Conservation (phyloP, 768 basidiomycete genomes). For the Phlegmacium glaucopus region DNA sequence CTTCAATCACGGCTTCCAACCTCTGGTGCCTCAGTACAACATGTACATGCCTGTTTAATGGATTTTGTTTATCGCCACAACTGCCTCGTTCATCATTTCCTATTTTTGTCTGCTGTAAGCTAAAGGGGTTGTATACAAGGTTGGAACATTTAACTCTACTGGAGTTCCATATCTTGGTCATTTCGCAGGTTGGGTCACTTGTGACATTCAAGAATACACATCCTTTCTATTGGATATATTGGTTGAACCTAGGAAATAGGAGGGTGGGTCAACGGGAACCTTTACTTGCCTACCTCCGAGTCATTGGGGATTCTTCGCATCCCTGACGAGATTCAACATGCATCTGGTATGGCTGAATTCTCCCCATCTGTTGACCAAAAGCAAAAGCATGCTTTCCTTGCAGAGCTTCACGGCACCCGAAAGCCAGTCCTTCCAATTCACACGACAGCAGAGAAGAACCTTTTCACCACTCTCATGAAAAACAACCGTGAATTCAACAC, state of each 20-base stretch:
- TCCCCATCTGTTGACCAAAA: not conserved
- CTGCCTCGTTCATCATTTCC: slow-evolving; percentile 15
- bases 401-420: slow-evolving; percentile 20
- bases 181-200: slow-evolving; percentile 20
- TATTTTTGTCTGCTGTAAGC: not conserved
- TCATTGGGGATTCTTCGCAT: slow-evolving; percentile 10
- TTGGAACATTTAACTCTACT: slow-evolving; percentile 22
- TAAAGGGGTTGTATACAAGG: slow-evolving; percentile 9
- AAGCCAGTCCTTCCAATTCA: slow-evolving; percentile 23
- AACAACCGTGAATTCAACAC: slow-evolving; percentile 6
- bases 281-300: slow-evolving; percentile 15
- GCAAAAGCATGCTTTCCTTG: slow-evolving; percentile 15
- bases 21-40: slow-evolving; percentile 20
- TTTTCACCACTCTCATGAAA: slow-evolving; percentile 22
- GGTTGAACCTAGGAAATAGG: not conserved
- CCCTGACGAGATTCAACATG: not conserved
- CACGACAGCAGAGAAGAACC: slow-evolving; percentile 13
- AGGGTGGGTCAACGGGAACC: slow-evolving; percentile 19
- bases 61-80: slow-evolving; percentile 27
- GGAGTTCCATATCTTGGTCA: slow-evolving; percentile 20
- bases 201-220: slow-evolving; percentile 14
- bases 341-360: slow-evolving; percentile 7
- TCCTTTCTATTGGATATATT: slow-evolving; percentile 6
- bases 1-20: slow-evolving; percentile 18
- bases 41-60: slow-evolving; percentile 18